Conservation (phyloP, 1,284 basidiomycete species). For the Ceratobasidium theobromae region DNA sequence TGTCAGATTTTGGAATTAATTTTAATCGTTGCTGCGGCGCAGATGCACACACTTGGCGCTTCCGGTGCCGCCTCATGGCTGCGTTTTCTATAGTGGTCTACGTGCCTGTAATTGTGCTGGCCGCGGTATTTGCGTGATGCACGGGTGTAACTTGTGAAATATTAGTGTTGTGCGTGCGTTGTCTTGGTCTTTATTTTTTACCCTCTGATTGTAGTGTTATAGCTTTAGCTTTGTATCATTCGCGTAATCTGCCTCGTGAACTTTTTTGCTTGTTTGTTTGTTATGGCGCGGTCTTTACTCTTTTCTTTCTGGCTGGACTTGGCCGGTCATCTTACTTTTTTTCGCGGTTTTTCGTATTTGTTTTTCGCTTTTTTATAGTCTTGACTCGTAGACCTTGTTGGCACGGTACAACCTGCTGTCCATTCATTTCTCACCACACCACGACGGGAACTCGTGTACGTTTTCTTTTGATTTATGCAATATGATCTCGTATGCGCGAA, state of each 20-base stretch:
- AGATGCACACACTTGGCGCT: slow-evolving; percentile 36
- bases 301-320: no score
- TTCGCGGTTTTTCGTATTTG: not conserved
- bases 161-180: not conserved
- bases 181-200: not conserved
- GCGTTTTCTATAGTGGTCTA: slow-evolving; percentile 35
- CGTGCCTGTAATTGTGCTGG: slow-evolving; percentile 36
- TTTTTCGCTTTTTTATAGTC: not conserved
- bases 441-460: slow-evolving; percentile 13
- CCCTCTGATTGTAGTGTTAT: slow-evolving; percentile 13
- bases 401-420: slow-evolving; percentile 19
- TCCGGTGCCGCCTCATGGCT: slow-evolving; percentile 35
- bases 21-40: not conserved
- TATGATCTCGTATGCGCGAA: not conserved
- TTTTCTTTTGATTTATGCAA: not conserved
- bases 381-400: no score
- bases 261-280: slow-evolving; percentile 6
- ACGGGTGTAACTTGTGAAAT: not conserved
- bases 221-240: not conserved
- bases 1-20: not conserved
- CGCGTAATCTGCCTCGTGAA: no score
- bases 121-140: slow-evolving; percentile 34
- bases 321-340: no score
- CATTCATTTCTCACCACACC: slow-evolving; percentile 30
- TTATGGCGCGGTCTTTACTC: no score